Evolutionary conservation across 371 early-diverging fungal species (phyloP).

Genomic region (Zychaea mexicana): DNA sequence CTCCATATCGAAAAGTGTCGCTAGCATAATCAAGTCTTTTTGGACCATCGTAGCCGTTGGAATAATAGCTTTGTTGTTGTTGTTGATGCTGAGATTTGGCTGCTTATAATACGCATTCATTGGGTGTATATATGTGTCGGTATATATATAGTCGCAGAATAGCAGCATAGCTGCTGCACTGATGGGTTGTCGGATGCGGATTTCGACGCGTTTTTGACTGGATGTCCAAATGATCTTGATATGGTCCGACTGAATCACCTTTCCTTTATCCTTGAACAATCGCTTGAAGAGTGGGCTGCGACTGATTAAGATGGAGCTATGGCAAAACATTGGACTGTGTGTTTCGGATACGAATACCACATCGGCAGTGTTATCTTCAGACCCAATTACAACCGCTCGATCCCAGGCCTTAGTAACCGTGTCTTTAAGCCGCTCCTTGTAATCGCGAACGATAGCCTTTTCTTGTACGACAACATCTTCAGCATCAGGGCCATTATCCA

Average conservation of each 20-base stretch:
- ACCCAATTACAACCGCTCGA: constrained; percentile 5
- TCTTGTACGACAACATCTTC: background rate
- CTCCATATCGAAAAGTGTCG: constrained; percentile 27
- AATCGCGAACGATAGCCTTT: background rate
- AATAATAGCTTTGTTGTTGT: background rate
- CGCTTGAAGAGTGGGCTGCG: constrained; percentile 28
- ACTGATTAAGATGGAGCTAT: constrained; percentile 29
- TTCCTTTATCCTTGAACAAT: background rate
- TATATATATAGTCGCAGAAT: constrained; percentile 42
- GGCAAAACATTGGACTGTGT: constrained; percentile 47
- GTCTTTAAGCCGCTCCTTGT: constrained; percentile 3
- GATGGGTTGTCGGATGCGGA: constrained; percentile 18
- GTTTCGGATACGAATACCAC: constrained; percentile 33
- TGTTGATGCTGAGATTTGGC: constrained; percentile 14
- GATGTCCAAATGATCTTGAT: too few species aligned
- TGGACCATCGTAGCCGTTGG: constrained; percentile 14
- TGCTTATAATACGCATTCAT: constrained; percentile 28
- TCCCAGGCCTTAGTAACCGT: constrained; percentile 21
- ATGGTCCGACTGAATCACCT: too few species aligned
- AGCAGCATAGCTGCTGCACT: constrained; percentile 26
- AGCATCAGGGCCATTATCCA: background rate
- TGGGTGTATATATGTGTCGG: constrained; percentile 35
- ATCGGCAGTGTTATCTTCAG: constrained; percentile 34
- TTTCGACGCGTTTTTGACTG: constrained; percentile 13
- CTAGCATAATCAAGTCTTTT: constrained; percentile 32